phyloP scores from a whole-genome alignment of 2,329 filamentous ascomycete genomes.

The Microsporum ferrugineum region DNA sequence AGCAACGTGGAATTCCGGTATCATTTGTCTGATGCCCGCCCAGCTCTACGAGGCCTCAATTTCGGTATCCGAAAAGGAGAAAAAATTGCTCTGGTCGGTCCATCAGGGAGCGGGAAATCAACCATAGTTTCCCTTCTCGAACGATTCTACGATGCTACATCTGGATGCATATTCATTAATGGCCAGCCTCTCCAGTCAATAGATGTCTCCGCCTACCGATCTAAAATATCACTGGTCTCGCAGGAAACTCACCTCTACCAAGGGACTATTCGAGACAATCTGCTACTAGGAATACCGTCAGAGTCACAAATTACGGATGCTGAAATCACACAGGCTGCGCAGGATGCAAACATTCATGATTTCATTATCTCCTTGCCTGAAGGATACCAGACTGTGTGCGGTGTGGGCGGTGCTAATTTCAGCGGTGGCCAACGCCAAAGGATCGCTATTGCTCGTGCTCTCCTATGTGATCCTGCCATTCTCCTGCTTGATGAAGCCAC shows the following conservation, averaged over 20 bases:
- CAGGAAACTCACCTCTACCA: background rate
- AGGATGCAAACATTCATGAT: background rate
- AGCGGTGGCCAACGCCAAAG: constrained; percentile 34
- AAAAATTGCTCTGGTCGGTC: no score
- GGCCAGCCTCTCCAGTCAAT: background rate
- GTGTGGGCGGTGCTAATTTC: background rate
- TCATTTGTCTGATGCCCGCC: no score
- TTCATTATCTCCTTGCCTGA: background rate
- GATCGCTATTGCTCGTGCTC: constrained; percentile 33
- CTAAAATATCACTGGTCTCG: background rate
- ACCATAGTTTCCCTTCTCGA: no score
- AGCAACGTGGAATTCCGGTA: no score
- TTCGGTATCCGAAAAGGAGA: no score
- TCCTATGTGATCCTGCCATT: constrained; percentile 29
- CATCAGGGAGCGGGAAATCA: no score
- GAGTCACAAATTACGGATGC: background rate
- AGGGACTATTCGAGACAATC: background rate
- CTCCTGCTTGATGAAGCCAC: constrained; percentile 37
- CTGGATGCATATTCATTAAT: background rate
- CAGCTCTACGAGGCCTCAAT: no score
- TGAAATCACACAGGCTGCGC: background rate
- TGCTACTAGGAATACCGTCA: background rate
- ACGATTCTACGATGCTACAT: no score
- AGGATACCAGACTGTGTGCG: background rate
- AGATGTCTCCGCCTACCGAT: background rate